Conservation (phyloP, 192 early-diverging fungal genomes). For the Allomyces javanicus region DNA sequence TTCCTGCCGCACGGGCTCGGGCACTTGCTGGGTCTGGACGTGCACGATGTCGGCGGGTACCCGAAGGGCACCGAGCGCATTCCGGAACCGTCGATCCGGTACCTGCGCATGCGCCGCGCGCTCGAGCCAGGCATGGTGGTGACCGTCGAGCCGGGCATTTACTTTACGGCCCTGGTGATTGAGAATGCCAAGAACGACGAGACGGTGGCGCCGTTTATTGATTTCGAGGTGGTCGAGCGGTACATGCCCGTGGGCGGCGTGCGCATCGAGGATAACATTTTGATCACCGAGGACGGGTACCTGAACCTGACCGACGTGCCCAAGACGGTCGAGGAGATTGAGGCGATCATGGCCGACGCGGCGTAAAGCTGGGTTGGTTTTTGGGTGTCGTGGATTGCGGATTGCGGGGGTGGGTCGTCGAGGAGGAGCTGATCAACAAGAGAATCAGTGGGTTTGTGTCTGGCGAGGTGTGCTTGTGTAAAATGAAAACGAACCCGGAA, state of each 20-base stretch:
- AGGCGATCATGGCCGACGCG: slow-evolving; percentile 14
- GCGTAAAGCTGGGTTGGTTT: no score
- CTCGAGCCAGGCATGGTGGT: slow-evolving; percentile 65
- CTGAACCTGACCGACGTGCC: slow-evolving; percentile 70
- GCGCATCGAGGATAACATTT: slow-evolving; percentile 76
- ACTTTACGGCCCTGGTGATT: slow-evolving; percentile 72
- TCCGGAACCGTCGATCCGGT: slow-evolving; percentile 43
- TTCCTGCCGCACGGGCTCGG: slow-evolving; percentile 89
- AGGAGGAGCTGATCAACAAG: no score
- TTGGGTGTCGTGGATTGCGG: no score
- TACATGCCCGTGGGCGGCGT: slow-evolving; percentile 77
- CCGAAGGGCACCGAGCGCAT: slow-evolving; percentile 48
- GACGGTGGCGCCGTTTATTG: slow-evolving; percentile 20
- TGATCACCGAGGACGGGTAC: slow-evolving; percentile 52
- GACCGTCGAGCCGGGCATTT: slow-evolving; percentile 85
- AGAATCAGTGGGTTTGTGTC: no score
- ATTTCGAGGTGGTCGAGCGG: slow-evolving; percentile 38
- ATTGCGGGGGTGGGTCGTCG: no score
- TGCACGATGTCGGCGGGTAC: slow-evolving; percentile 69
- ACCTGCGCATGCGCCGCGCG: slow-evolving; percentile 52
- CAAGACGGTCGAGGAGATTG: slow-evolving; percentile 54
- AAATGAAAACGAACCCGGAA: no score
- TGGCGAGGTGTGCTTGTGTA: no score
- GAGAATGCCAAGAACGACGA: slow-evolving; percentile 19
- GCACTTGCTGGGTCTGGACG: slow-evolving; percentile 72